Base-by-base conservation (phyloP, 2,329 filamentous ascomycete genomes). In the Hansfordia pulvinata region DNA sequence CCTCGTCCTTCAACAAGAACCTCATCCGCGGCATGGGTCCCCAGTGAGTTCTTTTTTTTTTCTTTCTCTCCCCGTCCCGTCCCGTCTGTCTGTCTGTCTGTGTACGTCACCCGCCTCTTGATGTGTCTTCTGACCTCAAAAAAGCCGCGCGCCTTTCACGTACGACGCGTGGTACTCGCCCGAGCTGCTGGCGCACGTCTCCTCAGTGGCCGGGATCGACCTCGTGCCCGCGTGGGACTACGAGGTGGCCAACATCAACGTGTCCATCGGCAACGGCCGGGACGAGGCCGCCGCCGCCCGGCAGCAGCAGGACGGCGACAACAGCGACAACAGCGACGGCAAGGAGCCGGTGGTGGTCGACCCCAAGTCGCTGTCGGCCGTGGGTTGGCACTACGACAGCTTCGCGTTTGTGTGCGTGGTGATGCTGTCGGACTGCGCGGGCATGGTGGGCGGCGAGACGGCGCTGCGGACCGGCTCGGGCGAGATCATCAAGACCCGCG, bases 171-270 rank as follows among this genome's bases (percentile, higher is more conserved):
- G 69, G 71, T 66, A 60, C 30, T 58, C 59, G 24, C 63, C 69
- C 1, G 57, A 68, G 26, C 60, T 64, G 3, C 55, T 72, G 3
- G 48, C 52, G 7, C 60, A 62, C 36, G 53, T 74, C 27, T 71
- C 65, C 3, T 54, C 62, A 31, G 58, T 71, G 25, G 67, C 69
- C 13, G 66, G 68, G 7, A 54, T 74, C 12, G 69, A 73, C 7
- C 54, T 74, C 10, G 52, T 72, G 7, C 65, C 64, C 0, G 56
- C 53, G 6, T 60, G 69, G 41, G 61, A 72, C 23, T 25, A 25
- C 14, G 23, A 25, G 12, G 23, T 25, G 10, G 23, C 23, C 10
- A 10, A 25, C 9, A 16, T 25, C 11, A 16, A 25, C 14, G 23
- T 25, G 10, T 16, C 23, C 17, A 25, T 9, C 14, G 23, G 17